Base-by-base conservation (phyloP, 306 rosid species). In the Vigna reflexopilosa region DNA sequence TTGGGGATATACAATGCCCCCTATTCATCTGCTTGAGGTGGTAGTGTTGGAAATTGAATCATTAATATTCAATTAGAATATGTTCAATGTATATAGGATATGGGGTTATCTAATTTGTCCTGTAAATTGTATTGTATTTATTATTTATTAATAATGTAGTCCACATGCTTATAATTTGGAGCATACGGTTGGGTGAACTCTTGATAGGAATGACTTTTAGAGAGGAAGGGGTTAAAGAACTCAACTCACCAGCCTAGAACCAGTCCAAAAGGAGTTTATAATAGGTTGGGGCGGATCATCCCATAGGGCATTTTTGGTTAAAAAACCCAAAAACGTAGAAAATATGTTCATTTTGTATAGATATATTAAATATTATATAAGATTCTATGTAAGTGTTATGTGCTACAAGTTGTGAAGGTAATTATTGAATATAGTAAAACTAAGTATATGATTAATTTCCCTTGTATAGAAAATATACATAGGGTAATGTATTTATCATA, bases 11-110 rank as follows among this genome's bases (percentile, higher is more conserved):
- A 56, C 7, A 56, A 56, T 56, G 30, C 34, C 16, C 2, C 28
- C 28, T 22, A 22, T 56, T 22, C 3, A 10, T 10, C 3, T 9
- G 5, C 34, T 10, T 56, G 30, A 20, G 15, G 7, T 17, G 30
- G 32, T 4, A 8, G 32, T 20, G 5, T 56, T 22, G 16, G 62
- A 56, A 56, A 56, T 56, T 56, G 34, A 56, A 56, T 56, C 32
- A 56, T 20, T 55, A 19, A 52, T 22, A 24, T 12, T 56, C 34
- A 22, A 24, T 11, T 56, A 57, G n/a, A 57, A 24, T 58, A 26
- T 24, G 64, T 57, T 20, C 64, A 57, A n/a, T 57, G 62, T 55
- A 54, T 9, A 56, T 17, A 57, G 64, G 65, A 12, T 26, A 58
- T 13, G 65, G 3, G 26, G 64, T 26, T 58, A 13, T 58, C 17